Percentiles rank a stretch among this genome's conserved stretches.
Evolutionary conservation across 768 basidiomycete genomes (phyloP).

Genomic region (Boletus sp.): DNA sequence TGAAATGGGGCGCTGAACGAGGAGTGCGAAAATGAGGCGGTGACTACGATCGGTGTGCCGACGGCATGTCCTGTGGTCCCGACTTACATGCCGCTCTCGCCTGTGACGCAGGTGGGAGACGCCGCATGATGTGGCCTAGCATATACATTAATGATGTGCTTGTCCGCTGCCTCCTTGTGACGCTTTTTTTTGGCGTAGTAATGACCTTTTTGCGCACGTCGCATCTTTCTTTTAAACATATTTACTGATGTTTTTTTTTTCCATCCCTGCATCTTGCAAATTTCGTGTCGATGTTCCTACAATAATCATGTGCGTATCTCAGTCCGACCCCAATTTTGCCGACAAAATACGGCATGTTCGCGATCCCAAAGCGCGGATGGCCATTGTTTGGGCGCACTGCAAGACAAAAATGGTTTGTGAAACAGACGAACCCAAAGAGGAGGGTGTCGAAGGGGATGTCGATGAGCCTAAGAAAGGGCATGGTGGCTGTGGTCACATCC

Average conservation of each 20-base stretch:
- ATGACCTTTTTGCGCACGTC: slow-evolving; percentile 26
- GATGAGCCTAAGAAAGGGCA: slow-evolving; percentile 84
- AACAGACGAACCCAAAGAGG: slow-evolving; percentile 84
- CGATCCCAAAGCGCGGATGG: slow-evolving; percentile 85
- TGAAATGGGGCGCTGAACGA: slow-evolving; percentile 99
- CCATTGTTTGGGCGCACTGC: slow-evolving; percentile 81
- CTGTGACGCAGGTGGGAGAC: slow-evolving; percentile 65
- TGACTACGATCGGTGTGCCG: slow-evolving; percentile 19
- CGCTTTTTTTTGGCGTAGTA: slow-evolving; percentile 36
- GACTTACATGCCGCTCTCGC: slow-evolving; percentile 38
- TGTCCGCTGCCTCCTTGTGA: slow-evolving; percentile 59
- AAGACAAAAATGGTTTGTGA: slow-evolving; percentile 89
- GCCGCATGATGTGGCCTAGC: slow-evolving; percentile 53
- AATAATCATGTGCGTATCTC: slow-evolving; percentile 33
- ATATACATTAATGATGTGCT: slow-evolving; percentile 53
- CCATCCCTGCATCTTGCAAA: slow-evolving; percentile 41
- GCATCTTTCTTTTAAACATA: slow-evolving; percentile 33
- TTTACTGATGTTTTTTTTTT: slow-evolving; percentile 60
- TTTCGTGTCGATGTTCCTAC: slow-evolving; percentile 24
- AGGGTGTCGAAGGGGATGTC: slow-evolving; percentile 63
- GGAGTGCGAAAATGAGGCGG: slow-evolving; percentile 68
- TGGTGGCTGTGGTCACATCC: slow-evolving; percentile 93
- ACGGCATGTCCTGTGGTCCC: slow-evolving; percentile 21
- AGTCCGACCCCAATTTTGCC: slow-evolving; percentile 83
- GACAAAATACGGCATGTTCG: slow-evolving; percentile 86